Evolutionary conservation across 2,329 filamentous ascomycete species (phyloP).

Genomic region (Capronia americana): DNA sequence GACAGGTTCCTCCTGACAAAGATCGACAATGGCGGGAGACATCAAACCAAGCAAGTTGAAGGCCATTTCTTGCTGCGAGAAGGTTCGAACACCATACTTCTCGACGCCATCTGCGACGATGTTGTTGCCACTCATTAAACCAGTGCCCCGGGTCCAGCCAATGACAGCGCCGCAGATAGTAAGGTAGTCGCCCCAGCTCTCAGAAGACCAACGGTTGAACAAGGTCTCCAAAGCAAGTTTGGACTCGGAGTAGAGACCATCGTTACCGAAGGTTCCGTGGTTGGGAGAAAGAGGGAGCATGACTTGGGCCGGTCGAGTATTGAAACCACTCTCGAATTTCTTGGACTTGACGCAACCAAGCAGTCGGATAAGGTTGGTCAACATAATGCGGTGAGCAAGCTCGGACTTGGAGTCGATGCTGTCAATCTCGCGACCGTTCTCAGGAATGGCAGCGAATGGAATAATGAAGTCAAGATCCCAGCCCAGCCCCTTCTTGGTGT

Average conservation of each 20-base stretch:
- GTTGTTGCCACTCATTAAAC: slow-evolving; percentile 97
- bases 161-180: slow-evolving; percentile 98
- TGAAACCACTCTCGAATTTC: slow-evolving; percentile 85
- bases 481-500: slow-evolving; percentile 91
- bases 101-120: slow-evolving; percentile 96
- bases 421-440: slow-evolving; percentile 97
- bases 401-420: slow-evolving; percentile 96
- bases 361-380: slow-evolving; percentile 93
- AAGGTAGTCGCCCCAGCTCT: slow-evolving; percentile 96
- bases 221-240: slow-evolving; percentile 96
- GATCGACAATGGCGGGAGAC: slow-evolving; percentile 89
- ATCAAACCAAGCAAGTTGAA: slow-evolving; percentile 97
- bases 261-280: slow-evolving; percentile 97
- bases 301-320: slow-evolving; percentile 95
- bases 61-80: slow-evolving; percentile 99
- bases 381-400: slow-evolving; percentile 97
- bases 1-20: slow-evolving; percentile 94
- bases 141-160: slow-evolving; percentile 97
- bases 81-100: slow-evolving; percentile 94
- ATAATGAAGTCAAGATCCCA: slow-evolving; percentile 98
- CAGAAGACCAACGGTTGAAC: slow-evolving; percentile 98
- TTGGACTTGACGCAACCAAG: slow-evolving; percentile 89
- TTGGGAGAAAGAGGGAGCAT: slow-evolving; percentile 96
- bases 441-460: slow-evolving; percentile 95
- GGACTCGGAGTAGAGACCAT: slow-evolving; percentile 97